Evolutionary conservation across 352 stramenopile species (phyloP).

Genomic region (Phytophthora uliginosa): DNA sequence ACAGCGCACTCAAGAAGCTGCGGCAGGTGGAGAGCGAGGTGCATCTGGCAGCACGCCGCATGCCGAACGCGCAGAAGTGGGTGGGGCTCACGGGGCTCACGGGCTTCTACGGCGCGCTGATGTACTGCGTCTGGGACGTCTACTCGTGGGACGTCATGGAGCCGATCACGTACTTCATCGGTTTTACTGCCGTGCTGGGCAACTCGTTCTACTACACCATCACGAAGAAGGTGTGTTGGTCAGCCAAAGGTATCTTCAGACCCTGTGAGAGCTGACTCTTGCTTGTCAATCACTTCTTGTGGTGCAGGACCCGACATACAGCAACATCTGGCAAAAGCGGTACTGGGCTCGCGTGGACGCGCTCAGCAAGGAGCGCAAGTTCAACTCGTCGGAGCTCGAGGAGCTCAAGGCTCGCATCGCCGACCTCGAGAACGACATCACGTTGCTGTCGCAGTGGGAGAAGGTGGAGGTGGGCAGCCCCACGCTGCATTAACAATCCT

Average conservation of each 20-base stretch:
- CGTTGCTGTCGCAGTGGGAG: conserved; percentile 65
- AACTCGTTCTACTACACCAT: conserved; percentile 87
- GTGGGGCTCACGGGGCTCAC: conserved; percentile 68
- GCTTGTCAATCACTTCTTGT: neutral
- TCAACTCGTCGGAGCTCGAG: conserved; percentile 52
- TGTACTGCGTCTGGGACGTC: conserved; percentile 89
- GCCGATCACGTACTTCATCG: conserved; percentile 92
- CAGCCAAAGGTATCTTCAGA: neutral
- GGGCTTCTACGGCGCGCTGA: conserved; percentile 74
- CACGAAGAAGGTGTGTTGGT: conserved; percentile 64
- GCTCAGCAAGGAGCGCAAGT: conserved; percentile 67
- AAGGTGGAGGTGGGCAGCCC: conserved; percentile 35
- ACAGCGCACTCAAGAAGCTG: conserved; percentile 61
- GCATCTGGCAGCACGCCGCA: conserved; percentile 46
- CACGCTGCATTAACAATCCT: conserved; percentile 13
- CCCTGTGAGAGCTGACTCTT: neutral
- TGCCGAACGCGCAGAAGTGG: conserved; percentile 85
- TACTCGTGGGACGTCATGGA: conserved; percentile 94
- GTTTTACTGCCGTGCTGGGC: conserved; percentile 85
- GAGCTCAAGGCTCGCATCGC: conserved; percentile 55
- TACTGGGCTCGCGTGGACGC: conserved; percentile 53
- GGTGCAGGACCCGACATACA: conserved; percentile 78
- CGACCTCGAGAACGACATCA: conserved; percentile 73
- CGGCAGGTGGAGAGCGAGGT: conserved; percentile 58
- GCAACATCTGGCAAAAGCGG: conserved; percentile 88